Percentiles rank a stretch among this genome's conserved stretches.
phyloP scores from a whole-genome alignment of 2,329 filamentous ascomycete species.

The Microcyclosporella mali region DNA sequence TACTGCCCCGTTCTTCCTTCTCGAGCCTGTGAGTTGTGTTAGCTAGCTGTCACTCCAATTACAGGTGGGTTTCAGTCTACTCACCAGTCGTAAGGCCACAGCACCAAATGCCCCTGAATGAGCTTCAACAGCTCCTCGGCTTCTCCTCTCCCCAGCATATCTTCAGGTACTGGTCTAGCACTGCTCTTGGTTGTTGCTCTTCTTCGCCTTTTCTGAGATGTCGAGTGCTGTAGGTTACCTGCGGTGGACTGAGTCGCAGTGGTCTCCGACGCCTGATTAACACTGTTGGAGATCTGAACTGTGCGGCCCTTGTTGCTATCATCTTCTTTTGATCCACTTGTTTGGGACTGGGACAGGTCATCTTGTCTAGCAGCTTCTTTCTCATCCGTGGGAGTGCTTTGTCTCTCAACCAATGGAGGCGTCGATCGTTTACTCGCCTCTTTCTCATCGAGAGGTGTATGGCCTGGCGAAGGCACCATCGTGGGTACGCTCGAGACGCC shows the following conservation, averaged over 20 bases:
- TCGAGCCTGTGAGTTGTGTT: slow-evolving; percentile 53
- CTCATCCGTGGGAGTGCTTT: not conserved
- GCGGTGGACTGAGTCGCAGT: slow-evolving; percentile 23
- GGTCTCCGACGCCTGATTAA: slow-evolving; percentile 25
- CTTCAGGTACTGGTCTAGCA: slow-evolving; percentile 61
- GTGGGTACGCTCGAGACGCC: slow-evolving; percentile 23
- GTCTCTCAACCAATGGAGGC: not conserved
- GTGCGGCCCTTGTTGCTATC: slow-evolving; percentile 28
- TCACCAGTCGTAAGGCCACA: slow-evolving; percentile 90
- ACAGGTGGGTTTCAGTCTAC: slow-evolving; percentile 18
- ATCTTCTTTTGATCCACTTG: slow-evolving; percentile 23
- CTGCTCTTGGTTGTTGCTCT: slow-evolving; percentile 66
- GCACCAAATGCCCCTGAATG: slow-evolving; percentile 80
- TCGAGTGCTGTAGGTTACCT: slow-evolving; percentile 16
- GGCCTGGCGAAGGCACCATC: slow-evolving; percentile 25
- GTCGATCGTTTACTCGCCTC: slow-evolving; percentile 8
- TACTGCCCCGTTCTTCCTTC: slow-evolving; percentile 83
- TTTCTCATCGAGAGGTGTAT: slow-evolving; percentile 24
- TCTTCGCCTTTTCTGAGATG: slow-evolving; percentile 55
- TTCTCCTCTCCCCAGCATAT: slow-evolving; percentile 66
- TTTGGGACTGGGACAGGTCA: slow-evolving; percentile 26
- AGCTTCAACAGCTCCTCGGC: slow-evolving; percentile 75
- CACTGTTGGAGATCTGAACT: slow-evolving; percentile 28
- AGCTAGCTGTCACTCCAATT: not conserved
- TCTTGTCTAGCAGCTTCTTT: slow-evolving; percentile 11